phyloP scores from a whole-genome alignment of 2,329 filamentous ascomycete genomes.

The Alternaria gansuensis region DNA sequence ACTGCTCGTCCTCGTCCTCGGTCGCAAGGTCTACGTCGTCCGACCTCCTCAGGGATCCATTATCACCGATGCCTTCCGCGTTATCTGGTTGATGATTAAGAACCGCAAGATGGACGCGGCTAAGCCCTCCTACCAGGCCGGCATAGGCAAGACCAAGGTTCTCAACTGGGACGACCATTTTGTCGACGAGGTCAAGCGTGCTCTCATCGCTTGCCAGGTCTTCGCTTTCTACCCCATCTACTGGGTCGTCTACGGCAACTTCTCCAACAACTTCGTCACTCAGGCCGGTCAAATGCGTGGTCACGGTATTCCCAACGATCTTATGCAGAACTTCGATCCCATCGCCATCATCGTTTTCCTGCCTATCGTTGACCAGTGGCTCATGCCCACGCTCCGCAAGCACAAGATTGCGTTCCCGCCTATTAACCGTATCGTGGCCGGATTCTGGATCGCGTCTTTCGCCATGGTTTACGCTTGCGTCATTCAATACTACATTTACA shows the following conservation, averaged over 20 bases:
- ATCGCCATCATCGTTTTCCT: constrained; percentile 60
- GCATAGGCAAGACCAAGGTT: constrained; percentile 57
- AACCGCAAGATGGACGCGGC: constrained; percentile 66
- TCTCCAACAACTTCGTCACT: constrained; percentile 58
- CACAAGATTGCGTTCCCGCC: constrained; percentile 57
- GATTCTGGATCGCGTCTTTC: constrained; percentile 62
- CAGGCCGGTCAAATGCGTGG: constrained; percentile 57
- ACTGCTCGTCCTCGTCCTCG: constrained; percentile 61
- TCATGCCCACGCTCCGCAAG: constrained; percentile 57
- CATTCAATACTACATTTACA: constrained; percentile 67
- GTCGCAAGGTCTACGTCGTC: constrained; percentile 51
- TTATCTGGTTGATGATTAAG: constrained; percentile 66
- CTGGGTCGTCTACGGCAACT: constrained; percentile 57
- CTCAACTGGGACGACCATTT: constrained; percentile 74
- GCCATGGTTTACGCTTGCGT: constrained; percentile 65
- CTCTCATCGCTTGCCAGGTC: constrained; percentile 72
- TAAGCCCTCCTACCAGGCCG: constrained; percentile 71
- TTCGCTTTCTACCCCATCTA: constrained; percentile 63
- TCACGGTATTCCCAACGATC: constrained; percentile 59
- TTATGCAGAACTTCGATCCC: constrained; percentile 60
- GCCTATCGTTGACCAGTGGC: constrained; percentile 54
- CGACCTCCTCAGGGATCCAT: constrained; percentile 52
- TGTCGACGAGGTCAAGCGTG: constrained; percentile 75
- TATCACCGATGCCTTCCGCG: constrained; percentile 63
- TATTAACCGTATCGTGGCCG: constrained; percentile 64